Evolutionary conservation across 352 stramenopile species (phyloP).

Genomic region (Phytophthora foliorum): DNA sequence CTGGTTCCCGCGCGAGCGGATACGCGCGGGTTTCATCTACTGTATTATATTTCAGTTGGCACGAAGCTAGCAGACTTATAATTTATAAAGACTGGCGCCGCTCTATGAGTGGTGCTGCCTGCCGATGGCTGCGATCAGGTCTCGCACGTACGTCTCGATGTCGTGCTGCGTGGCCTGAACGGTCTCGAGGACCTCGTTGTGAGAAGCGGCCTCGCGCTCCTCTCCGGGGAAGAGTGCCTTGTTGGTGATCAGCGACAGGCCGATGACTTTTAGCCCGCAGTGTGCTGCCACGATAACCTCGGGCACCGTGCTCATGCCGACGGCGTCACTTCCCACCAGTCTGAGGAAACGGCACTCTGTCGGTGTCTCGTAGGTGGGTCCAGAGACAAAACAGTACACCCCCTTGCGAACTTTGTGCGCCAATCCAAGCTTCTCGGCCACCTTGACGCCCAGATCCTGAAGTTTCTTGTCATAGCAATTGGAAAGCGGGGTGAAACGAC

Average conservation of each 20-base stretch:
- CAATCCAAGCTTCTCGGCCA: conserved; percentile 86
- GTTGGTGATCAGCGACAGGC: conserved; percentile 98
- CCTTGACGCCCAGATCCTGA: conserved; percentile 80
- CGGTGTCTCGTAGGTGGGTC: conserved; percentile 97
- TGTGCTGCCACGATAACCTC: conserved; percentile 97
- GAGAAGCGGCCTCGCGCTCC: conserved; percentile 84
- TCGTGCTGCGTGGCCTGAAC: conserved; percentile 75
- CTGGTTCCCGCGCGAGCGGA: no score
- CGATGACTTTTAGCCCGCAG: conserved; percentile 95
- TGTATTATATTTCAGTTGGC: conserved; percentile 5
- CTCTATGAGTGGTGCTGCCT: conserved; percentile 33
- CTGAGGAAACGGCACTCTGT: conserved; percentile 95
- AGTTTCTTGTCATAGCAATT: conserved; percentile 96
- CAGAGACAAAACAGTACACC: conserved; percentile 97
- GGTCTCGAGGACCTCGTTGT: conserved; percentile 95
- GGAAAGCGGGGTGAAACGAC: conserved; percentile 96
- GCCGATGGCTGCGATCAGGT: conserved; percentile 43
- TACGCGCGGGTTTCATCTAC: no score
- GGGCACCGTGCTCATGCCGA: conserved; percentile 97
- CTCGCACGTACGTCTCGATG: conserved; percentile 51
- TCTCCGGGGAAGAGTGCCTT: conserved; percentile 88
- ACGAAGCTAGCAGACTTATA: conserved; percentile 25
- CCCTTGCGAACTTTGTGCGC: conserved; percentile 86
- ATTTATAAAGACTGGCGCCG: conserved; percentile 14
- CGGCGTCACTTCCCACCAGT: conserved; percentile 92